Evolutionary conservation across 495 filamentous ascomycete species (phyloP), one percentile per base, ranked within the genome.

Genomic region (Durotheca rogersii): DNA sequence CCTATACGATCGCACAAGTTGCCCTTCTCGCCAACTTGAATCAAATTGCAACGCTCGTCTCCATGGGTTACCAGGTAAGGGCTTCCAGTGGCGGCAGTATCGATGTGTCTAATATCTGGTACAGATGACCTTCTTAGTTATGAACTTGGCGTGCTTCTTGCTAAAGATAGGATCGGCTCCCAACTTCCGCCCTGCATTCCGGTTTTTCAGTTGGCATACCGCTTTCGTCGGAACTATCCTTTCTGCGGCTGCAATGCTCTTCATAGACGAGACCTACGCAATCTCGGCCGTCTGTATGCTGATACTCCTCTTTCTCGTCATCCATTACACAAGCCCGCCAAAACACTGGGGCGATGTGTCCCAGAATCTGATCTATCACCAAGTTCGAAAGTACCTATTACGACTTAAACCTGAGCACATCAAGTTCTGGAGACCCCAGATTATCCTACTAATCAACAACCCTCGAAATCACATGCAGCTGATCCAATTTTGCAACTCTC

Each of bases 121-220:
- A 11, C 21, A 78, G 72, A 83, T 83, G 78, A 84, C 84, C 3
- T 87, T 86, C 62, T 76, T 86, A 18, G 82, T 86, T 37, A 93
- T 83, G 59, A 95, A 93, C 53, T 72, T 95, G 3, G 89, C 89
- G 14, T 93, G 88, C 61, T 94, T 94, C 58, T 71, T 94, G 1
- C 70, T 95, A 30, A 95, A 93, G 65, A 89, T 94, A 37, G 84
- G 88, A n/a, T 90, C 88, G n/a, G 89, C 89, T 1, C 89, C 89
- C 6, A 95, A 95, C 61, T 95, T 95, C 58, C 76, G 89, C 21
- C 89, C 89, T 1, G 89, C 85, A 0, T 95, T 95, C 62, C 86
- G 86, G 53, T 89, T 89, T 61, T 94, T 94, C 71, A 90, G 84
- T 47, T 90, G 87, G 87, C 76, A 87, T 60, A 93, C 88, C 18